Conservation (phyloP, 768 basidiomycete species). For the Neoboletus brunneissimus region DNA sequence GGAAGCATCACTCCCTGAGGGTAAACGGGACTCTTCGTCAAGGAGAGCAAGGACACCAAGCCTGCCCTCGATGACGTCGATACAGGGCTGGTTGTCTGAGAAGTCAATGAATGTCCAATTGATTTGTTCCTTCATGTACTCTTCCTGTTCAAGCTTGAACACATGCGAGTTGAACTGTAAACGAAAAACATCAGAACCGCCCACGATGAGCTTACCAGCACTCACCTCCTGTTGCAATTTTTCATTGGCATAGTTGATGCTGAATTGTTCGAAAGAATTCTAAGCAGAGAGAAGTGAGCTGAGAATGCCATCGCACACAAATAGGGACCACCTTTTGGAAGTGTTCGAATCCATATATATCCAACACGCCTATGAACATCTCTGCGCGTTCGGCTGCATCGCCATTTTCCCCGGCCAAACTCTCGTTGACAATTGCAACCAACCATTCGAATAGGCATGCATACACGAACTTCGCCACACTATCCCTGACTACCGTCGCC, state of each 20-base stretch:
- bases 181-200: slow-evolving; percentile 11
- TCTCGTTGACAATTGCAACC: slow-evolving; percentile 95
- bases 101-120: slow-evolving; percentile 99
- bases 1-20: slow-evolving; percentile 86
- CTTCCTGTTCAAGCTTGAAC: slow-evolving; percentile 98
- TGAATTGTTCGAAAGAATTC: slow-evolving; percentile 97
- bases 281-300: slow-evolving; percentile 27
- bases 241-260: slow-evolving; percentile 99
- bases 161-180: slow-evolving; percentile 96
- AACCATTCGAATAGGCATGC: slow-evolving; percentile 99
- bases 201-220: neutral
- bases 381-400: slow-evolving; percentile 87
- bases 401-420: slow-evolving; percentile 91
- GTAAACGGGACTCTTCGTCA: slow-evolving; percentile 97
- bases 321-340: slow-evolving; percentile 77
- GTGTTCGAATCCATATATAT: slow-evolving; percentile 97
- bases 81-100: slow-evolving; percentile 98
- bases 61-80: slow-evolving; percentile 97
- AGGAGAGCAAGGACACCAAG: slow-evolving; percentile 91
- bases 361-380: slow-evolving; percentile 98
- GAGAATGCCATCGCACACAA: neutral
- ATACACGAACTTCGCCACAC: slow-evolving; percentile 98
- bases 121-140: slow-evolving; percentile 97
- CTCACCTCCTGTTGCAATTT: slow-evolving; percentile 94
- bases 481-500: slow-evolving; percentile 91